Evolutionary conservation across 2,329 filamentous ascomycete genomes (phyloP), one percentile per base, ranked within the genome.

Genomic region (Rutstroemia sp.): DNA sequence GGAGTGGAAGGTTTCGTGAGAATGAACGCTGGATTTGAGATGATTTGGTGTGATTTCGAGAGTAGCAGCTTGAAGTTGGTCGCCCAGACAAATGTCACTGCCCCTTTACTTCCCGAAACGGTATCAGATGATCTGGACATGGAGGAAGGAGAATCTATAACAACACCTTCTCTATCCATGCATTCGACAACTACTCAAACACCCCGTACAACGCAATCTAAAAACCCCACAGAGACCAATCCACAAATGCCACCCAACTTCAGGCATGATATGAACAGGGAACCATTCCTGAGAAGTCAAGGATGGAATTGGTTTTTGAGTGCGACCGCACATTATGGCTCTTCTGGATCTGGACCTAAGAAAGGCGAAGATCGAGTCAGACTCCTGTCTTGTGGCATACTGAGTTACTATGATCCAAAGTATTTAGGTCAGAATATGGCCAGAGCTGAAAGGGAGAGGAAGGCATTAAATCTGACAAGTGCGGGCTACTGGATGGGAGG

Each of bases 11-110:
- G 74, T 2, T 67, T 78, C 38, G 72, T 79, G 44, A 70, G 76
- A 56, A 79, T 79, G 76, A 78, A 79, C 62, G 73, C 76, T 12
- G 76, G 75, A 4, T 79, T 79, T 57, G 76, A 79, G 66, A 66
- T 78, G 63, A 77, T 78, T n/a, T 77, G 76, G 76, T 79, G 77
- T 60, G 71, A 78, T 57, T 79, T 79, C 52, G 65, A 69, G 23
- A 75, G 74, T 54, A 71, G 71, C 9, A 75, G 72, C 18, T 61
- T 77, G 52, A 66, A 71, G 52, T 60, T 79, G 49, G 65, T 78
- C 21, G 73, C 70, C 45, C 71, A 73, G 56, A 58, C 77, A 16
- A 77, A 79, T 59, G 71, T 77, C 2, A 77, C 76, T 21, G 74
- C 72, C 16, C 77, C 76, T 23, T 65, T 73, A 38, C 61, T 73